Evolutionary conservation across 805 yeast species (phyloP), one percentile per base, ranked within the genome.

Genomic region (Ogataea haglerorum): DNA sequence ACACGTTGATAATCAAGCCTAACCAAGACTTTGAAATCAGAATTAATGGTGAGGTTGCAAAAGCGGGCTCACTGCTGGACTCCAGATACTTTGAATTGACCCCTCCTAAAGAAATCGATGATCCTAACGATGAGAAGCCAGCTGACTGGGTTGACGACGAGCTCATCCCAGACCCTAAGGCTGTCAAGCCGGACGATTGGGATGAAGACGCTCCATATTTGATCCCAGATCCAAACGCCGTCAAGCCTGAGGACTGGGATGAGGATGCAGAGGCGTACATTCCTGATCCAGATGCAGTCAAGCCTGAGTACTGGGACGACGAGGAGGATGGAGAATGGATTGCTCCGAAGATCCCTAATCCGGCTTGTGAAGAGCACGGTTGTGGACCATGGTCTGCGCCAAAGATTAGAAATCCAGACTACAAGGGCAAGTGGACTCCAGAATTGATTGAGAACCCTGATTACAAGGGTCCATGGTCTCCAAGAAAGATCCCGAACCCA

Each of bases 291-390:
- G 70, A 67, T 2, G 82, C 86, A 21, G 56, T 45, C 23, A 75
- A 71, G 53, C 96, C 96, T 14, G 82, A 69, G 32, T 82, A 75
- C 55, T 89, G 96, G 96, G 85, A 85, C 57, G 95, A 86, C 30
- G 90, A 82, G 50, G 90, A 84, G 58, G 95, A 88, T 58, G 96
- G 96, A 5, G 81, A 73, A 54, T 90, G 95, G 95, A 54, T 68
- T 30, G 82, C 89, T 2, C 89, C 91, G 18, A 61, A 69, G 34
- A 69, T 88, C 34, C 67, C 67, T 32, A 89, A 89, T 59, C 96
- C 96, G 9, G 77, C 68, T 43, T 89, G 97, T 63, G 69, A 65
- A 22, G 53, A 56, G 10, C 73, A 70, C 38, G 95, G 95, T 5
- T 89, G 97, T 63, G 96, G 96, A 30, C 65, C 70, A 47, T 90